A percentile compares a stretch with the other conserved stretches of the same genome.
Conservation (phyloP, 257 asterid species). For the Anisodus acutangulus region DNA sequence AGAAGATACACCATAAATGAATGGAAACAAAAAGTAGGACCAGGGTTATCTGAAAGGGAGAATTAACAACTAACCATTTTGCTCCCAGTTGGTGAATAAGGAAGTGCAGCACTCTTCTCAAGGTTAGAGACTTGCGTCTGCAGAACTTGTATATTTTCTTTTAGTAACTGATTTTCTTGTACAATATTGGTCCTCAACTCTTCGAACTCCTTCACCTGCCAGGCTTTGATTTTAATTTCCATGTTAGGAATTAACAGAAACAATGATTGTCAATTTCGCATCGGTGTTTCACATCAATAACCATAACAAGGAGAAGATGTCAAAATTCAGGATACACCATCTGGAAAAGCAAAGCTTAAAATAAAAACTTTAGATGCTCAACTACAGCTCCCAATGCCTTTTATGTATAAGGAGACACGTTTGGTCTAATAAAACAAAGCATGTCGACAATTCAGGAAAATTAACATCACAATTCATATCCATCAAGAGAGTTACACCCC, state of each 20-base stretch:
- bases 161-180: conserved; percentile 58
- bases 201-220: conserved; percentile 78
- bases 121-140: conserved; percentile 59
- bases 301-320: conserved; percentile 11
- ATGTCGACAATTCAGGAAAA: background rate
- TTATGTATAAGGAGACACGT: background rate
- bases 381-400: conserved; percentile 18
- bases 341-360: conserved; percentile 24
- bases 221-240: conserved; percentile 57
- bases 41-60: background rate
- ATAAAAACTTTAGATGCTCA: background rate
- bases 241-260: conserved; percentile 49
- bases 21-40: conserved; percentile 19
- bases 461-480: conserved; percentile 11
- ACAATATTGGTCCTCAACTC: conserved; percentile 55
- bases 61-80: conserved; percentile 46
- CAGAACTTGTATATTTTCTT: conserved; percentile 50
- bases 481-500: background rate
- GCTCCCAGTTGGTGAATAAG: conserved; percentile 45
- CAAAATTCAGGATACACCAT: conserved; percentile 22
- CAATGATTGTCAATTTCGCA: conserved; percentile 13
- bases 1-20: background rate
- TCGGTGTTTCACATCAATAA: background rate
- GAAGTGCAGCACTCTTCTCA: conserved; percentile 43
- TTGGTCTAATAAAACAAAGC: background rate